Evolutionary conservation across 148 eudicot species (phyloP), one percentile per base, ranked within the genome.

Genomic region (Chenopodium suecicum): DNA sequence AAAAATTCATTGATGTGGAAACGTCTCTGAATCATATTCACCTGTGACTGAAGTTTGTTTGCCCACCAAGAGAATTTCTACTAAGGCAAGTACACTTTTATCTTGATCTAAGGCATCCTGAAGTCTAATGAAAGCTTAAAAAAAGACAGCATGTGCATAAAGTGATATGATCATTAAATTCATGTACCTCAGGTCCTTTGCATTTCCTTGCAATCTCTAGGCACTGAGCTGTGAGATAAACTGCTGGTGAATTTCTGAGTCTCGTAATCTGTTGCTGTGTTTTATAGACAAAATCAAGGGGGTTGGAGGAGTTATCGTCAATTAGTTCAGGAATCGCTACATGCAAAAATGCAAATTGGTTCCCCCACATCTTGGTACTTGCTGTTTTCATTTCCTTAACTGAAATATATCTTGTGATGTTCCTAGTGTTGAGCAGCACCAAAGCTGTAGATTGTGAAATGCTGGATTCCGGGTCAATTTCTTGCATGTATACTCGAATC

Each of bases 111-210:
- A 48, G 11, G 13, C 52, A 10, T 9, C 1, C 52, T 48, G 52
- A 48, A 48, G 52, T 50, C 54, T 50, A 13, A 50, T 50, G 16
- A 9, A 50, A 50, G 12, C 54, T 50, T 14, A 9, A 50, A 50
- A 50, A 14, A 50, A 50, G 54, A 50, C 12, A 50, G 54, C 12
- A 50, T 10, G 13, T 9, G 3, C 54, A 50, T 50, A 11, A 50
- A 50, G 13, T 12, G 11, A 10, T 50, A 50, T 50, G 54, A 50
- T 50, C 13, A 50, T 50, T 41, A 41, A 5, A 41, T 41, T 11
- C 54, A 69, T 32, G 8, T 87, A 91, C 98, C 98, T 94, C 93
- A 9, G 95, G 87, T 32, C 98, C 98, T 78, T 76, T 88, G 29
- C 19, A 83, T 75, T 69, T 91, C 79, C 93, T 81, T 1, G 88